Evolutionary conservation across 2,329 filamentous ascomycete species (phyloP).

Genomic region (Phialophora tarda): DNA sequence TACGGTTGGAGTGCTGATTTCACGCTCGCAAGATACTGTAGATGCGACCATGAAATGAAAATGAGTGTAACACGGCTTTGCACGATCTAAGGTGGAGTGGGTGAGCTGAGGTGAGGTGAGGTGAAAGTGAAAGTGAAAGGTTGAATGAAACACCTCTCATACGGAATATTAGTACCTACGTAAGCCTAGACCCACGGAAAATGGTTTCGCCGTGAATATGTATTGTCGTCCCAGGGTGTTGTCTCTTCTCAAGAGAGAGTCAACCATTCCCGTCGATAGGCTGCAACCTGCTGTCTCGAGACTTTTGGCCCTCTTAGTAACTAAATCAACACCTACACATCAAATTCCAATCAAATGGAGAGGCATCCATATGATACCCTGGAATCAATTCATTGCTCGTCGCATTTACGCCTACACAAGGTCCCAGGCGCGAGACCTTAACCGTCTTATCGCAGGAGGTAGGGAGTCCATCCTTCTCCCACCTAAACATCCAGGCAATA

Average conservation of each 20-base stretch:
- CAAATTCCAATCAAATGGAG: no score
- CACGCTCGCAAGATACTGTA: neutral
- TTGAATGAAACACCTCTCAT: no score
- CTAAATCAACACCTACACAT: no score
- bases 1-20: neutral
- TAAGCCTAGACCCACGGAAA: neutral
- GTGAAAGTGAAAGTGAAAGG: neutral
- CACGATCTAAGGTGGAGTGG: neutral
- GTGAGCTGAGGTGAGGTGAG: neutral
- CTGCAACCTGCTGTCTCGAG: no score
- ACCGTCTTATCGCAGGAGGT: no score
- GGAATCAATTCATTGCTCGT: slow-evolving; percentile 8
- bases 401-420: neutral
- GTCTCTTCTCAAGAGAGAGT: neutral
- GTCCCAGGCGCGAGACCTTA: no score
- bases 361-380: neutral
- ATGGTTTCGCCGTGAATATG: neutral
- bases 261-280: neutral
- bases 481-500: neutral
- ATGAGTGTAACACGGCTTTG: neutral
- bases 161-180: no score
- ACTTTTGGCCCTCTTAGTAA: no score
- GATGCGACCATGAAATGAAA: neutral
- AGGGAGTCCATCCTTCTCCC: neutral
- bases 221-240: no score